phyloP scores from a whole-genome alignment of 352 stramenopile species.

The Phytophthora macrochlamydospora region DNA sequence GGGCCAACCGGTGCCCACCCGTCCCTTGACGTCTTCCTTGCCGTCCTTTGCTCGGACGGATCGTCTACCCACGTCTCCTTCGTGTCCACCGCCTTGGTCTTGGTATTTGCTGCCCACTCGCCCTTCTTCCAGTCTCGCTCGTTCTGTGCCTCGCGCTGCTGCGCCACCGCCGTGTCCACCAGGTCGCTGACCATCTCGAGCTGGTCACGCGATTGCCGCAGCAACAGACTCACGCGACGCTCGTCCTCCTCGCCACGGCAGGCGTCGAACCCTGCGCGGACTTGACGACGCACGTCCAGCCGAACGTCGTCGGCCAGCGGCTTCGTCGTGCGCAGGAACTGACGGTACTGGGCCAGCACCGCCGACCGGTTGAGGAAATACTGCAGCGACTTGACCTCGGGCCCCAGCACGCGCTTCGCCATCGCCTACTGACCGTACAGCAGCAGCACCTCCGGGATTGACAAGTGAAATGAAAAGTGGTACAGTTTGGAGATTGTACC shows the following conservation, averaged over 20 bases:
- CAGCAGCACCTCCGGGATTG: constrained; percentile 14
- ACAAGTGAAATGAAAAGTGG: neutral
- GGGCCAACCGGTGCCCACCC: constrained; percentile 64
- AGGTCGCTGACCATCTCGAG: constrained; percentile 74
- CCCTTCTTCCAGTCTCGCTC: constrained; percentile 32
- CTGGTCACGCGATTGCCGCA: constrained; percentile 64
- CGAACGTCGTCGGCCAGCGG: constrained; percentile 49
- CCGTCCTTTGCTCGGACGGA: constrained; percentile 22
- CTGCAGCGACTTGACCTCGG: constrained; percentile 69
- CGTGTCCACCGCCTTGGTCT: constrained; percentile 8
- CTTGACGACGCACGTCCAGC: constrained; percentile 62
- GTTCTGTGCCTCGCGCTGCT: constrained; percentile 34
- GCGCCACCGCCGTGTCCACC: constrained; percentile 65
- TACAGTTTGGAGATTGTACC: neutral
- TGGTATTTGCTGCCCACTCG: constrained; percentile 5
- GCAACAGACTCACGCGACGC: constrained; percentile 44
- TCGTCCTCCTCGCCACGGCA: constrained; percentile 60
- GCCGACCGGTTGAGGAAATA: constrained; percentile 75
- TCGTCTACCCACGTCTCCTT: constrained; percentile 48
- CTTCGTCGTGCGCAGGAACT: constrained; percentile 67
- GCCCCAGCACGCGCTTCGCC: constrained; percentile 27
- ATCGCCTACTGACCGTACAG: constrained; percentile 4
- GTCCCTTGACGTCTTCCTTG: constrained; percentile 59
- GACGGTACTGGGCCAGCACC: constrained; percentile 64
- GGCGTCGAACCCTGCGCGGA: constrained; percentile 63